Evolutionary conservation across 1,284 basidiomycete species (phyloP), one percentile per base, ranked within the genome.

Genomic region (Boletus sp.): DNA sequence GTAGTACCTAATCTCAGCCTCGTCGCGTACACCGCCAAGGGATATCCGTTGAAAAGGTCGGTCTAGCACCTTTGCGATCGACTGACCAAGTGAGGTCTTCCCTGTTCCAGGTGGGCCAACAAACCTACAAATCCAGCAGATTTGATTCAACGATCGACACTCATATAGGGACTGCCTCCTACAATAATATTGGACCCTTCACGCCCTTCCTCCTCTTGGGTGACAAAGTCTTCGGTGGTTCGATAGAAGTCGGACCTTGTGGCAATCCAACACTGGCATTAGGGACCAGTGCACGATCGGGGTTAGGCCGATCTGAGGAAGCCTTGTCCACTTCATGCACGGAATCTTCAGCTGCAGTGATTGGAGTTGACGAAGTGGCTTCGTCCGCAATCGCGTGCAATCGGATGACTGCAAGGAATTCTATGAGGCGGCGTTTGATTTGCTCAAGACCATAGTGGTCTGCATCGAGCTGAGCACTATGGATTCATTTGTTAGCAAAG

Each of bases 41-140:
- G 90, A 89, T 61, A 95, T 92, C 30, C 93, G 81, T 67, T 93
- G 91, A 78, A 94, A 95, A 1, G 93, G 89, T 50, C 91, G 73
- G 47, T 79, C 75, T 14, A 95, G 75, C 0, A 91, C 88, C 38
- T 83, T 82, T 1, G 93, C 91, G 41, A 95, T 84, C 1, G 89
- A 92, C 63, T 91, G 88, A 8, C 91, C 88, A 0, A 92, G 77
- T 1, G 86, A 90, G 0, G 90, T 92, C 69, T 92, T 92, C 14
- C 90, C 89, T 0, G 84, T 86, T 8, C 89, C 90, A 0, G 89
- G 89, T 13, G 89, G 90, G 8, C 88, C 88, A 33, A 88, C 84
- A 50, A 91, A 87, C 47, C 82, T 85, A 56, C 12, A 27, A 26
- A 10, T 39, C 33, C 38, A 23, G 36, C 8, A 1, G 33, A 29